Evolutionary conservation across 768 basidiomycete species (phyloP).

Genomic region (Phylloporus rhodoxanthus): DNA sequence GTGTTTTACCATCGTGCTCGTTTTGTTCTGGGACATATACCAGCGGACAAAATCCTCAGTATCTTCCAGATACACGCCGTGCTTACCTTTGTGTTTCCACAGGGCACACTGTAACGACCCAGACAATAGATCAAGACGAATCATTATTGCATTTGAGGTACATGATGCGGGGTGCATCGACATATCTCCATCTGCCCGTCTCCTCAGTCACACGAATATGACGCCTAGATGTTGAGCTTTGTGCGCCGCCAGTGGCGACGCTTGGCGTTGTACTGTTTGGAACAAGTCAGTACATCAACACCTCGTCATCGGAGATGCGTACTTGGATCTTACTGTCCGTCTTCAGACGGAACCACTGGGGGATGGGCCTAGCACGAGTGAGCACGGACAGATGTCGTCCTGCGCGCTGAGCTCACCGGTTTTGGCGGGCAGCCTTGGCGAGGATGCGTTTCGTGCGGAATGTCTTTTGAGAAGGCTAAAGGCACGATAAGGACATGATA

Average conservation of each 20-base stretch:
- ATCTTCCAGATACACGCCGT: too few species aligned
- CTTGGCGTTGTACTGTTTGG: constrained; percentile 80
- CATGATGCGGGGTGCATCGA: constrained; percentile 19
- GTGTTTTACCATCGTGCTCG: too few species aligned
- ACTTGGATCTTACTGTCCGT: constrained; percentile 93
- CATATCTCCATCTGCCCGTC: constrained; percentile 14
- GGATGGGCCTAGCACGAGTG: constrained; percentile 67
- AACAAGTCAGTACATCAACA: not conserved
- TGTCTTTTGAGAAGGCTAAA: constrained; percentile 96
- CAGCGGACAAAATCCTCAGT: too few species aligned
- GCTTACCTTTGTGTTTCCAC: too few species aligned
- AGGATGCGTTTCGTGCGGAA: constrained; percentile 97
- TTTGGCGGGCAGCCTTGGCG: constrained; percentile 93
- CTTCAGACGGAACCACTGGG: constrained; percentile 99
- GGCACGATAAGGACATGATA: constrained; percentile 2
- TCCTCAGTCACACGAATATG: too few species aligned
- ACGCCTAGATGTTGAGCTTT: constrained; percentile 87
- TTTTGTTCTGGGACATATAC: too few species aligned
- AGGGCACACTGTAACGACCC: too few species aligned
- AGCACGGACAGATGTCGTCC: not conserved
- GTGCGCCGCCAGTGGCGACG: constrained; percentile 99
- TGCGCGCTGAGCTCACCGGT: constrained; percentile 56
- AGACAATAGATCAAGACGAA: too few species aligned
- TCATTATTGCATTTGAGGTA: constrained; percentile 23
- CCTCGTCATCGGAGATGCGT: constrained; percentile 8